Percentiles rank a stretch among this genome's conserved stretches.
phyloP scores from a whole-genome alignment of 805 yeast genomes.

The Candida quercuum region DNA sequence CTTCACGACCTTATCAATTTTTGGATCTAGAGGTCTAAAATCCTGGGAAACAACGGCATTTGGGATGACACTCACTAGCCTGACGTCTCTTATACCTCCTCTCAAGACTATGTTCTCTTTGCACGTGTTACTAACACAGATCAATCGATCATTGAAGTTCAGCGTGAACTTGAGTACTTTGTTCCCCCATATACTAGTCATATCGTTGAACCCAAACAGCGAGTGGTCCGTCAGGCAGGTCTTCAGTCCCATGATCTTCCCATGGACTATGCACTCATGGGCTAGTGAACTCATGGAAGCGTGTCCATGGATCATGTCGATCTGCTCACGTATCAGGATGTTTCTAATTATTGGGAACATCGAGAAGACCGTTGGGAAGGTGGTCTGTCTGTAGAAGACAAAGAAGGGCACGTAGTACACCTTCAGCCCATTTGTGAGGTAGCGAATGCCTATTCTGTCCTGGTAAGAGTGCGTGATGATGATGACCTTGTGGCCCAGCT shows the following conservation, averaged over 20 bases:
- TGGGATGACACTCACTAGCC: slow-evolving; percentile 82
- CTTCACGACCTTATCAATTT: slow-evolving; percentile 15
- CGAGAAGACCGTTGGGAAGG: slow-evolving; percentile 86
- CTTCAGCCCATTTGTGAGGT: slow-evolving; percentile 83
- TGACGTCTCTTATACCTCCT: slow-evolving; percentile 68
- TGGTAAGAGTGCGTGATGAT: slow-evolving; percentile 88
- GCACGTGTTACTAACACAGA: slow-evolving; percentile 96
- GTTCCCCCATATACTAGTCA: slow-evolving; percentile 79
- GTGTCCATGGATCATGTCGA: slow-evolving; percentile 92
- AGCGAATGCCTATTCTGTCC: slow-evolving; percentile 75
- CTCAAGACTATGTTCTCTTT: slow-evolving; percentile 92
- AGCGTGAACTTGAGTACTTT: slow-evolving; percentile 78
- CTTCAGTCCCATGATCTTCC: slow-evolving; percentile 83
- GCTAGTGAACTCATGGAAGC: slow-evolving; percentile 84
- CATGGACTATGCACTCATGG: slow-evolving; percentile 90
- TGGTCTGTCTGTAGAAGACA: slow-evolving; percentile 75
- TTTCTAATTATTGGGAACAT: slow-evolving; percentile 82
- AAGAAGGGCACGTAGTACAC: slow-evolving; percentile 86
- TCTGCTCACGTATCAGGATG: slow-evolving; percentile 77
- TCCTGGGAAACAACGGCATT: slow-evolving; percentile 89
- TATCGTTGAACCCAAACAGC: slow-evolving; percentile 86
- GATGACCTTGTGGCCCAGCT: slow-evolving; percentile 78
- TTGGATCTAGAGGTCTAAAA: slow-evolving; percentile 47
- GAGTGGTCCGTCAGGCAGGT: slow-evolving; percentile 97
- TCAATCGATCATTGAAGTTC: slow-evolving; percentile 84